phyloP scores from a whole-genome alignment of 805 yeast species.

The Lipomyces anomalus region DNA sequence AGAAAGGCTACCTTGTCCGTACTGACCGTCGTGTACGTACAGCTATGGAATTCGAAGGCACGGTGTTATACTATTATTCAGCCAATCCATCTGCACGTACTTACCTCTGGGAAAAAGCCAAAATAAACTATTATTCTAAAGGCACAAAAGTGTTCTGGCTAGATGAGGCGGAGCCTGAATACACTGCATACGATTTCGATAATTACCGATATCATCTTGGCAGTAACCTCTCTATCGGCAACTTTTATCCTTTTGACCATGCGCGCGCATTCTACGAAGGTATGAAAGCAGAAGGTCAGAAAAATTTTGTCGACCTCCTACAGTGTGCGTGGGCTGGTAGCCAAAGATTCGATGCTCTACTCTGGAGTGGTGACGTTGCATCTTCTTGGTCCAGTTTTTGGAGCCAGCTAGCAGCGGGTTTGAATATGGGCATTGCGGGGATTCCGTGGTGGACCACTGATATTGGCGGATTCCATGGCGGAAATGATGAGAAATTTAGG shows the following conservation, averaged over 20 bases:
- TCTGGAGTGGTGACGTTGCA: conserved; percentile 24
- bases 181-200: conserved; percentile 22
- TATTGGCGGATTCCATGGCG: conserved; percentile 25
- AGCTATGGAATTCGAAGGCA: conserved; percentile 21
- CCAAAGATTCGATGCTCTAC: conserved; percentile 23
- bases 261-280: conserved; percentile 23
- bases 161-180: conserved; percentile 25
- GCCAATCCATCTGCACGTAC: conserved; percentile 22
- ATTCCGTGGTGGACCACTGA: conserved; percentile 27
- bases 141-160: conserved; percentile 23
- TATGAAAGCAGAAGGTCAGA: conserved; percentile 7
- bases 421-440: conserved; percentile 25
- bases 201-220: conserved; percentile 22
- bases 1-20: conserved; percentile 20
- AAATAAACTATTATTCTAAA: conserved; percentile 17
- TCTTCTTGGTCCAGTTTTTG: conserved; percentile 21
- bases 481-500: conserved; percentile 16
- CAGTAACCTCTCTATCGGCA: conserved; percentile 16
- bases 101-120: conserved; percentile 20
- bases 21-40: conserved; percentile 19
- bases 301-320: conserved; percentile 7
- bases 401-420: conserved; percentile 21
- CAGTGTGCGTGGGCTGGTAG: conserved; percentile 26
- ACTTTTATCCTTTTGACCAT: conserved; percentile 22
- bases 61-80: conserved; percentile 15